phyloP scores from a whole-genome alignment of 2,329 filamentous ascomycete species.

The Fusarium sp. region DNA sequence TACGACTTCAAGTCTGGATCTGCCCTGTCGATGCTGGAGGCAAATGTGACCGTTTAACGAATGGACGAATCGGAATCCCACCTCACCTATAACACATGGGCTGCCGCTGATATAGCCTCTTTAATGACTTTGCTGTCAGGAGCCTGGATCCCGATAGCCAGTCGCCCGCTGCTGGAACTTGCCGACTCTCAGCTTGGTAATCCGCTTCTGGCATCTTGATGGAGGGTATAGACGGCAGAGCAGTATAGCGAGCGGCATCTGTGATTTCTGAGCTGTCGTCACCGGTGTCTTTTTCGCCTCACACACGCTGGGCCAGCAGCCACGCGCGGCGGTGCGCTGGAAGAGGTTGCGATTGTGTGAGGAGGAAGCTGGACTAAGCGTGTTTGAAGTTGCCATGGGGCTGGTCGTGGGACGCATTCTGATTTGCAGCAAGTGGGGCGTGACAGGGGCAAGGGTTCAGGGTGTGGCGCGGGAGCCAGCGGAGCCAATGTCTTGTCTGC shows the following conservation, averaged over 20 bases:
- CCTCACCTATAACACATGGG: constrained; percentile 23
- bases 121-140: constrained; percentile 6
- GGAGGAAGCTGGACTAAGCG: constrained; percentile 39
- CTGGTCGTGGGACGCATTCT: constrained; percentile 31
- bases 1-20: constrained; percentile 25
- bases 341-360: constrained; percentile 31
- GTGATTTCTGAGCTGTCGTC: constrained; percentile 20
- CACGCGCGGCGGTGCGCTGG: constrained; percentile 20
- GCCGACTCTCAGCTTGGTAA: constrained; percentile 21
- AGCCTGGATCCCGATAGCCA: constrained; percentile 20
- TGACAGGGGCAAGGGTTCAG: constrained; percentile 28
- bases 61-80: constrained; percentile 30
- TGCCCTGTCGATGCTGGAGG: constrained; percentile 17
- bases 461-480: constrained; percentile 42
- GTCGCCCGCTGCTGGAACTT: neutral
- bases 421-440: constrained; percentile 41
- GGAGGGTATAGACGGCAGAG: constrained; percentile 41
- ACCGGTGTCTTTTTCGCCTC: constrained; percentile 23
- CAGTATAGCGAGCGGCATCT: constrained; percentile 13
- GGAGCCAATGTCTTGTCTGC: constrained; percentile 36
- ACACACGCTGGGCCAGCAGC: constrained; percentile 8
- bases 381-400: constrained; percentile 49
- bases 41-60: constrained; percentile 27
- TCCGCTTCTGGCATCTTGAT: constrained; percentile 21
- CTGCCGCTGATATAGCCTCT: constrained; percentile 38